phyloP scores from a whole-genome alignment of 2,329 filamentous ascomycete species.

The Gaeumannomyces tritici region DNA sequence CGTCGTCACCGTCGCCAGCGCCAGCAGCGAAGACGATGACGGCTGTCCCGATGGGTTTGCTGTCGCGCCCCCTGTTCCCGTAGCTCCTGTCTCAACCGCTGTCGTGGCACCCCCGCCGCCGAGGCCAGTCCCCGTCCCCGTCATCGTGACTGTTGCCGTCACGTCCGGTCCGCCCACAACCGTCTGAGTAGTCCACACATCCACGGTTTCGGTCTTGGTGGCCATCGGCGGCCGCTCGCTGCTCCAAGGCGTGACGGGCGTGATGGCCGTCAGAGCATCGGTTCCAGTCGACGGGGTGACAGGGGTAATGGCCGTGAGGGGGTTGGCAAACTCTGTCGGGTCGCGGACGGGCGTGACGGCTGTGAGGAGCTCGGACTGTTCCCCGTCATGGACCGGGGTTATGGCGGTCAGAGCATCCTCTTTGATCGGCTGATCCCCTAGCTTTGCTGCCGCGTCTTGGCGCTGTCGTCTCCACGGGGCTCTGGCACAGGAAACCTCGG shows the following conservation, averaged over 20 bases:
- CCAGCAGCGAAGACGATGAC: not conserved
- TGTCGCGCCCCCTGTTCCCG: not conserved
- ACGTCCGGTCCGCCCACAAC: not conserved
- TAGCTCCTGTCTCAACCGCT: not conserved
- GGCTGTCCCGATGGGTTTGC: too few relatives aligned
- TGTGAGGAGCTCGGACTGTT: not conserved
- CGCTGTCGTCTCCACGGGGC: not conserved
- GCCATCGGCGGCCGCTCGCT: not conserved
- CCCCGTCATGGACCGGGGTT: not conserved
- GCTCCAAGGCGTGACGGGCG: not conserved
- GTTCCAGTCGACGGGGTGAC: not conserved
- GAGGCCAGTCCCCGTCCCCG: too few relatives aligned
- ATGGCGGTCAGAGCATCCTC: not conserved
- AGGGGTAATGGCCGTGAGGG: not conserved
- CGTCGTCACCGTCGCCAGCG: not conserved
- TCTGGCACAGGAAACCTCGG: not conserved
- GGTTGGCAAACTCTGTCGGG: not conserved
- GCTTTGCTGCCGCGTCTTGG: not conserved
- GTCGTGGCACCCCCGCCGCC: too few relatives aligned
- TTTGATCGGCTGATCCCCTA: not conserved
- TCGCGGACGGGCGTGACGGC: not conserved
- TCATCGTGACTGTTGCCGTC: not conserved
- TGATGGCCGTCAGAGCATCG: not conserved
- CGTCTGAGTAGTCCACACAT: not conserved
- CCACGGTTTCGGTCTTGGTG: not conserved